Percentiles rank a stretch among this genome's conserved stretches.
Conservation (phyloP, 257 asterid species). For the Plantago major region DNA sequence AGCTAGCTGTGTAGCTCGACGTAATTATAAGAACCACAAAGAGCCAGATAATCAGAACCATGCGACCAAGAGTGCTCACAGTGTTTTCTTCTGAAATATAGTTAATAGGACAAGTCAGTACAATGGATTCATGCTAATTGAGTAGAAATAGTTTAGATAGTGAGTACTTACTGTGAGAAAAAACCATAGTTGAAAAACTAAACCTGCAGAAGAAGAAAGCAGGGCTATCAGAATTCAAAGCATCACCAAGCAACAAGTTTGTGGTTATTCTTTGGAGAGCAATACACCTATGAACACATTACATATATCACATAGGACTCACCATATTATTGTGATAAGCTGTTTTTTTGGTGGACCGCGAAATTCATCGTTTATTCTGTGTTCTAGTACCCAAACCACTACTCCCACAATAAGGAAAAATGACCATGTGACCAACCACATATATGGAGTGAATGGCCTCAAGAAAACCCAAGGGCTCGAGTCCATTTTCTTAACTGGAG, state of each 20-base stretch:
- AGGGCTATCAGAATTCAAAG: conserved; percentile 14
- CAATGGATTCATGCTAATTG: neutral
- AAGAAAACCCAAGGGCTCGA: conserved; percentile 73
- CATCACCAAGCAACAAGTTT: neutral
- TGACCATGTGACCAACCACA: conserved; percentile 65
- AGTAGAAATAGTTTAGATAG: neutral
- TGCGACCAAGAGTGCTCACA: conserved; percentile 61
- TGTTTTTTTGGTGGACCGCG: conserved; percentile 82
- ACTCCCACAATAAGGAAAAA: conserved; percentile 60
- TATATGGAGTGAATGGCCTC: conserved; percentile 60
- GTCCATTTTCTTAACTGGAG: conserved; percentile 42
- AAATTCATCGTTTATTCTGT: conserved; percentile 70
- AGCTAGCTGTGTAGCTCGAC: conserved; percentile 79
- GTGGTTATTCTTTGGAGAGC: neutral
- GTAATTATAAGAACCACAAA: conserved; percentile 67
- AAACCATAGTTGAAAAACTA: conserved; percentile 81
- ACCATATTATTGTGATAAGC: conserved; percentile 65
- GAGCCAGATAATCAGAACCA: conserved; percentile 76
- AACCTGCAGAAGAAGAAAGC: conserved; percentile 54
- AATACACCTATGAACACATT: neutral
- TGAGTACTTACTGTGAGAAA: conserved; percentile 61
- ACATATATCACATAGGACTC: conserved; percentile 16
- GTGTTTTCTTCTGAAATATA: conserved; percentile 64
- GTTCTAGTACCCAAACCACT: conserved; percentile 79
- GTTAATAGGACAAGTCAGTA: conserved; percentile 3